Percentiles rank a stretch among this genome's conserved stretches.
Evolutionary conservation across 306 rosid species (phyloP).

Genomic region (Erythrophleum fordii): DNA sequence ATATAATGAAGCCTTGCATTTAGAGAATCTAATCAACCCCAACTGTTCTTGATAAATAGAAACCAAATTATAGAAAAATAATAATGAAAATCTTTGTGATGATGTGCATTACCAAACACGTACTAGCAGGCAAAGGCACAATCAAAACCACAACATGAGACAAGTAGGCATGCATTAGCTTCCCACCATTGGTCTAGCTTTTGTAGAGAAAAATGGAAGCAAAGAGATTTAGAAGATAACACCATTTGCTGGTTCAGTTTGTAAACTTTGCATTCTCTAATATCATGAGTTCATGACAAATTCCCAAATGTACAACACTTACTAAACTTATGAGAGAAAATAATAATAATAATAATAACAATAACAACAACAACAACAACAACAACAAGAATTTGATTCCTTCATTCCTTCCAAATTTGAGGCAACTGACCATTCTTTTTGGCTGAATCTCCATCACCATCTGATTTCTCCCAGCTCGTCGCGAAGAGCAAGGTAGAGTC

Average conservation of each 20-base stretch:
- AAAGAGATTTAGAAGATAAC: not conserved
- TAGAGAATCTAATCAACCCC: not conserved
- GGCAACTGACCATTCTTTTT: no score
- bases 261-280: not conserved
- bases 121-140: not conserved
- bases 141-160: not conserved
- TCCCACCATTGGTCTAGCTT: not conserved
- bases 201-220: not conserved
- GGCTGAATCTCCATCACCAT: no score
- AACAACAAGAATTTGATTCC: no score
- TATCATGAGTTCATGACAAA: no score
- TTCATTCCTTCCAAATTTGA: no score
- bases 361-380: not conserved
- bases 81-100: not conserved
- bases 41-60: not conserved
- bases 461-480: no score
- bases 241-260: conserved; percentile 7
- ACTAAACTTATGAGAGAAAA: not conserved
- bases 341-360: not conserved
- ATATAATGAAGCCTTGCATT: conserved; percentile 8
- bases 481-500: no score
- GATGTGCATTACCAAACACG: not conserved
- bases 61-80: not conserved
- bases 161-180: not conserved
- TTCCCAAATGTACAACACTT: not conserved